phyloP scores from a whole-genome alignment of 306 rosid species.

The Cucurbita moschata region DNA sequence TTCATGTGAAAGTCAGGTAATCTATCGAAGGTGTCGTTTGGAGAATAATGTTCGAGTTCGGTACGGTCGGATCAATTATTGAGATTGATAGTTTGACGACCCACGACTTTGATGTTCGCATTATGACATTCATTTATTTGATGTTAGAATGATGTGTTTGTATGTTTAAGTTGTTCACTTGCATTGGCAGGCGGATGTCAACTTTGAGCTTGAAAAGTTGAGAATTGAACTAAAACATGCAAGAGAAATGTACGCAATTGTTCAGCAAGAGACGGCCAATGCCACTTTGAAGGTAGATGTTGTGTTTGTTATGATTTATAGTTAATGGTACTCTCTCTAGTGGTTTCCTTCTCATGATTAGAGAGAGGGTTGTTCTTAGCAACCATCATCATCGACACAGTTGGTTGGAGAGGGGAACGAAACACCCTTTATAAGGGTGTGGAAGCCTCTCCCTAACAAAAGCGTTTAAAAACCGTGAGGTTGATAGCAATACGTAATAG shows the following conservation, averaged over 20 bases:
- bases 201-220: conserved; percentile 72
- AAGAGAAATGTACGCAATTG: conserved; percentile 74
- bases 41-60: neutral
- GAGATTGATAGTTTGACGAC: neutral
- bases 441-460: no score
- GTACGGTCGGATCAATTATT: neutral
- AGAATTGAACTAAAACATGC: conserved; percentile 78
- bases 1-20: conserved; percentile 55
- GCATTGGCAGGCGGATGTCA: conserved; percentile 42
- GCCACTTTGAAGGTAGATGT: conserved; percentile 59
- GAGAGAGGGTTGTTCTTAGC: neutral
- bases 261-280: conserved; percentile 56
- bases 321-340: neutral
- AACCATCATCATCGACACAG: neutral
- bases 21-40: neutral
- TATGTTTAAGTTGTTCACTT: conserved; percentile 1
- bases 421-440: no score
- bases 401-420: no score
- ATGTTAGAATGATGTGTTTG: neutral
- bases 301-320: neutral
- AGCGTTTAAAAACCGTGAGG: no score
- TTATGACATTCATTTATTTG: neutral
- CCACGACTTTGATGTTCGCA: neutral
- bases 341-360: neutral
- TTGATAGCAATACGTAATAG: no score